These are phyloP conservation scores for Tetragonia tetragonoides DNA, from an alignment of 148 eudicot genomes.

Conservation along the genomic window DNA sequence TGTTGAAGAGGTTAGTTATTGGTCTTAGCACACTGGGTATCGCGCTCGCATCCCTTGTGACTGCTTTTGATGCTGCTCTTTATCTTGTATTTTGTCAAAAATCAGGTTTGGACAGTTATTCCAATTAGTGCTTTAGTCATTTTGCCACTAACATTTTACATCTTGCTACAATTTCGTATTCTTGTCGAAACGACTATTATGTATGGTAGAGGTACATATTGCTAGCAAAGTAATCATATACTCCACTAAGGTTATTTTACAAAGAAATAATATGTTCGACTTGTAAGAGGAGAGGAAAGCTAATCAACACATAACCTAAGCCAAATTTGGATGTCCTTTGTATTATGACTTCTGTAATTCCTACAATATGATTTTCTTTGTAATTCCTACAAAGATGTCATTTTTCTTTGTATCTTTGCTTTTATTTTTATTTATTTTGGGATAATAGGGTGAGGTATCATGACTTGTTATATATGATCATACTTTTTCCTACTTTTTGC, in stretches of 20 bases:
- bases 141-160: conserved; percentile 15
- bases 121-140: not conserved
- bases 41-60: conserved; percentile 21
- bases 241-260: not conserved
- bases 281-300: too few species aligned
- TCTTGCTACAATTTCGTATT: conserved; percentile 16
- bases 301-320: too few species aligned
- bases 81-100: conserved; percentile 25
- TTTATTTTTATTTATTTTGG: too few species aligned
- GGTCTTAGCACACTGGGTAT: conserved; percentile 19
- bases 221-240: conserved; percentile 1
- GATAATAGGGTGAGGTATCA: too few species aligned
- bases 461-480: too few species aligned
- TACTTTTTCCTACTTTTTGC: too few species aligned
- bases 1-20: conserved; percentile 17
- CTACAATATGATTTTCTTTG: too few species aligned
- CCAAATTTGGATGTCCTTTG: too few species aligned
- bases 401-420: too few species aligned
- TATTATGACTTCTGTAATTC: too few species aligned
- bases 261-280: not conserved
- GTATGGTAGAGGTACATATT: conserved; percentile 16
- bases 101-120: conserved; percentile 9
- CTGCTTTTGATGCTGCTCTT: conserved; percentile 17
- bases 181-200: conserved; percentile 6
- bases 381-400: too few species aligned